Conservation (phyloP, 1,284 basidiomycete genomes). For the Flammula alnicola region DNA sequence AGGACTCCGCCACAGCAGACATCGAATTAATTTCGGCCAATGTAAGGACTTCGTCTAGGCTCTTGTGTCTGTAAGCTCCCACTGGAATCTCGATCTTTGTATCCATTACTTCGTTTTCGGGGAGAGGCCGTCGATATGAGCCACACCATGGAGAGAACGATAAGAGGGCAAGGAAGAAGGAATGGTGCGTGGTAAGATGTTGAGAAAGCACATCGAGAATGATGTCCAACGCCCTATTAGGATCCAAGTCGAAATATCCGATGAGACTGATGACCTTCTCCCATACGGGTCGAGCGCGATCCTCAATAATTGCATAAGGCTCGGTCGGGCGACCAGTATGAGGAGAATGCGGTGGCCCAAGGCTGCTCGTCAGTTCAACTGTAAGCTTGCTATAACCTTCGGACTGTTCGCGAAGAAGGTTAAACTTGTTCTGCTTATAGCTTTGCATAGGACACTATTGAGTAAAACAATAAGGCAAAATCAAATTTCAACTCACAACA, state of each 20-base stretch:
- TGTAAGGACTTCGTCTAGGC: conserved; percentile 65
- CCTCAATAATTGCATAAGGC: conserved; percentile 55
- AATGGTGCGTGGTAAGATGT: conserved; percentile 83
- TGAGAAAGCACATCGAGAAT: conserved; percentile 90
- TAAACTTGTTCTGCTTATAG: conserved; percentile 99
- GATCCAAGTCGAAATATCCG: conserved; percentile 96
- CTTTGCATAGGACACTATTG: conserved; percentile 40
- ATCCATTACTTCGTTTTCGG: conserved; percentile 33
- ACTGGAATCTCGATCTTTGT: conserved; percentile 44
- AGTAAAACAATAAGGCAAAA: conserved; percentile 11
- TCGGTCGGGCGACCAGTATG: conserved; percentile 67
- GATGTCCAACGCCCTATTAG: conserved; percentile 92
- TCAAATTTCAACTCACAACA: conserved; percentile 64
- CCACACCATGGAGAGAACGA: conserved; percentile 83
- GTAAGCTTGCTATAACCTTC: conserved; percentile 96
- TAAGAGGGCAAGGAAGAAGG: conserved; percentile 91
- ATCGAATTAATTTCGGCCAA: conserved; percentile 48
- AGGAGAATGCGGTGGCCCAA: conserved; percentile 74
- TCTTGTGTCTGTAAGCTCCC: conserved; percentile 58
- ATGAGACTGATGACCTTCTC: conserved; percentile 87
- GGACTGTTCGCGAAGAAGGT: conserved; percentile 94
- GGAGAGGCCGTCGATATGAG: conserved; percentile 40
- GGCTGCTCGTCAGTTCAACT: conserved; percentile 79
- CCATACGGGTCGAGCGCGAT: conserved; percentile 80
- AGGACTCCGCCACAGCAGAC: conserved; percentile 20